phyloP scores from a whole-genome alignment of 129 eudicot species.

The Tanacetum coccineum region DNA sequence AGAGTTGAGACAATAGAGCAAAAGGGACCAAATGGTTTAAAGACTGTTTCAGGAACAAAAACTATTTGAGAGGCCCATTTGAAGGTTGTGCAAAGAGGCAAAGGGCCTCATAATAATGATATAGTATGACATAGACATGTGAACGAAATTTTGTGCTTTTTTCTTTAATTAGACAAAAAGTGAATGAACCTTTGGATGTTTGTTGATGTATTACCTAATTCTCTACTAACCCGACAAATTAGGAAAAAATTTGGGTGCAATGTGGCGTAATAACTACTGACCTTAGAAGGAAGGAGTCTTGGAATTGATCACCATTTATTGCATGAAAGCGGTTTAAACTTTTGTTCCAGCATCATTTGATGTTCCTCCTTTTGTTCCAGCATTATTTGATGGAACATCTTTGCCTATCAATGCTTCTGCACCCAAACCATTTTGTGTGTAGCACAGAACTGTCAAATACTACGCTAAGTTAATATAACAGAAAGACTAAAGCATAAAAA shows the following conservation, averaged over 20 bases:
- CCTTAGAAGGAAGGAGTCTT: background rate
- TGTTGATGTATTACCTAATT: conserved; percentile 17
- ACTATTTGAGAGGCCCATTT: conserved; percentile 28
- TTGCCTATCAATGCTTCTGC: background rate
- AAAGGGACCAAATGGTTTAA: conserved; percentile 18
- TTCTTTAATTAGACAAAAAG: conserved; percentile 19
- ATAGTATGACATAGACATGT: conserved; percentile 19
- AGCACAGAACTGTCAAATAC: background rate
- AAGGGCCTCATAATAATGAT: conserved; percentile 7
- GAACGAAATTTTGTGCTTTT: conserved; percentile 16
- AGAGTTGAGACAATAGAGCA: conserved; percentile 6
- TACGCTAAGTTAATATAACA: background rate
- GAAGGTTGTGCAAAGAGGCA: conserved; percentile 3
- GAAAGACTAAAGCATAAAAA: background rate
- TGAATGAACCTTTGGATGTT: conserved; percentile 14
- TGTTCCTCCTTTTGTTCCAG: background rate
- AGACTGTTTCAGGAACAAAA: conserved; percentile 13
- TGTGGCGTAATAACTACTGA: background rate
- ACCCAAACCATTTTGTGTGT: background rate
- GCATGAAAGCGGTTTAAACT: background rate
- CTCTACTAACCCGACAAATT: conserved; percentile 18
- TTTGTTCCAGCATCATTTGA: too few species aligned
- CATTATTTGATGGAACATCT: conserved; percentile 6
- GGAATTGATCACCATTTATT: background rate
- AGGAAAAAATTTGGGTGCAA: conserved; percentile 13